Conservation (phyloP, 2,329 filamentous ascomycete species). For the Aureobasidium sp. region DNA sequence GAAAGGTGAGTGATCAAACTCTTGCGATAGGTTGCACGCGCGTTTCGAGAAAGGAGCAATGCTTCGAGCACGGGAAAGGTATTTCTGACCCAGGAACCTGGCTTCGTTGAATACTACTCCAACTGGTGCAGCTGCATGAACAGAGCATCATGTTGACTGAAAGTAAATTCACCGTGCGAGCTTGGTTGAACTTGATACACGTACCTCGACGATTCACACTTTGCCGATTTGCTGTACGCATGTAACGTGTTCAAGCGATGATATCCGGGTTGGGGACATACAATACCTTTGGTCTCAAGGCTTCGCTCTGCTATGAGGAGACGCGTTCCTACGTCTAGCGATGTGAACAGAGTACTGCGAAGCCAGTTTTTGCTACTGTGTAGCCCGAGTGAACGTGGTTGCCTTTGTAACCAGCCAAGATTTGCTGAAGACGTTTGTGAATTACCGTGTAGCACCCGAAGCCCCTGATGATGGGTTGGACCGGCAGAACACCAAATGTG, state of each 20-base stretch:
- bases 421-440: neutral
- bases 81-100: neutral
- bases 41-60: neutral
- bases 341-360: neutral
- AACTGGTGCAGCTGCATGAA: constrained; percentile 6
- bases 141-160: neutral
- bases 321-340: neutral
- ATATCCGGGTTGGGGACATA: neutral
- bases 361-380: neutral
- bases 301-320: neutral
- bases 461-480: too few species aligned
- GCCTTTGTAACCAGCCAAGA: neutral
- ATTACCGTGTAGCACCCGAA: too few species aligned
- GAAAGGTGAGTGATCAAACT: neutral
- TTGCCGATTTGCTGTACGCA: neutral
- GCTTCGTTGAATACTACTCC: neutral
- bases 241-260: neutral
- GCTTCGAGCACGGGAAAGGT: neutral
- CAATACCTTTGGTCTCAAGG: too few species aligned
- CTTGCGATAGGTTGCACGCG: neutral
- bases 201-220: neutral
- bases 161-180: neutral
- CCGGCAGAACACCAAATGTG: too few species aligned
- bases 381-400: too few species aligned
- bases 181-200: neutral